These are phyloP conservation scores for Thelonectria discophora DNA, from an alignment of 2,329 filamentous ascomycete genomes.

Conservation along the genomic window DNA sequence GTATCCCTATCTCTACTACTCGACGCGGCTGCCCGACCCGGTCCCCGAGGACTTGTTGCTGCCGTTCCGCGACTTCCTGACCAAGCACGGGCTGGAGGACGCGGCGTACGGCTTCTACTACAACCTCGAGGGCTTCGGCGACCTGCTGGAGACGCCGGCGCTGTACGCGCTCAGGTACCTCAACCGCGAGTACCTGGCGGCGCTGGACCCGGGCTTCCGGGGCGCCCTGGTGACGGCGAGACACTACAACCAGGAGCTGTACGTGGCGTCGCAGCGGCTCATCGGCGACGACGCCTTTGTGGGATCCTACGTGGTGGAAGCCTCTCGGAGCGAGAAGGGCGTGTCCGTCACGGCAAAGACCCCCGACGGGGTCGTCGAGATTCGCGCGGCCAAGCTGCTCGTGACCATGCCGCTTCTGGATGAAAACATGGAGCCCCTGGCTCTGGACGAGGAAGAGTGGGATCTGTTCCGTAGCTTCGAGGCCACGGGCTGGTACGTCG, in stretches of 20 bases:
- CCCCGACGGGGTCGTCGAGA: constrained; percentile 10
- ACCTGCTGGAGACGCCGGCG: constrained; percentile 28
- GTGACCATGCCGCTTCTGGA: constrained; percentile 25
- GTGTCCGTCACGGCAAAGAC: constrained; percentile 22
- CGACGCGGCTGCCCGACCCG: constrained; percentile 28
- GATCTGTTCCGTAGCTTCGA: constrained; percentile 24
- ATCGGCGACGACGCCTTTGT: constrained; percentile 27
- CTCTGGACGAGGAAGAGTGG: constrained; percentile 18
- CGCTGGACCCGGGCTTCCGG: constrained; percentile 20
- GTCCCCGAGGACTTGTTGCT: constrained; percentile 29
- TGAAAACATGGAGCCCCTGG: constrained; percentile 25
- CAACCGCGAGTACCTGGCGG: constrained; percentile 26
- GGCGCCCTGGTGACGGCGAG: constrained; percentile 30
- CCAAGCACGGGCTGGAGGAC: constrained; percentile 26
- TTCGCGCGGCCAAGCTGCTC: constrained; percentile 25
- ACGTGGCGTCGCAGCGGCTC: constrained; percentile 18
- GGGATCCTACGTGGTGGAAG: constrained; percentile 17
- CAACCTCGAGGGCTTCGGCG: constrained; percentile 30
- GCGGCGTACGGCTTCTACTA: constrained; percentile 30
- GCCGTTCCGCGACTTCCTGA: constrained; percentile 27
- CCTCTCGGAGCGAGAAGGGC: constrained; percentile 18
- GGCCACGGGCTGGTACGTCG: constrained; percentile 33
- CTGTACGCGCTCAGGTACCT: constrained; percentile 30
- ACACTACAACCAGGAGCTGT: constrained; percentile 31
- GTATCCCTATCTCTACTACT: constrained; percentile 30